Conservation (phyloP, 2,329 filamentous ascomycete species). For the Aspergillus pseudonomiae region DNA sequence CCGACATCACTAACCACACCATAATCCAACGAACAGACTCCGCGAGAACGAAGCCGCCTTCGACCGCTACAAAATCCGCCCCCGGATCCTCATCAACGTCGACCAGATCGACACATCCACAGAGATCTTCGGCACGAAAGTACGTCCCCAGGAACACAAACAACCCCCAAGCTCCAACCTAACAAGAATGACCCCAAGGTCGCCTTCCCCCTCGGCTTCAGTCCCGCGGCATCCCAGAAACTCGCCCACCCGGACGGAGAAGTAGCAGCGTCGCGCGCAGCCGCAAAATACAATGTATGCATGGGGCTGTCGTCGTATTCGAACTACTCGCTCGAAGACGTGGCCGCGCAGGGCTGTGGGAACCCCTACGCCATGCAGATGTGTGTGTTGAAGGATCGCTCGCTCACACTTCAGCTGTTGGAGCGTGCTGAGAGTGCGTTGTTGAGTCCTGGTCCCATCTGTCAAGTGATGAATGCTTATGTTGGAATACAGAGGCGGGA, state of each 20-base stretch:
- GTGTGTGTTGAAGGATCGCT: conserved; percentile 55
- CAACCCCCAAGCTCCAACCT: not conserved
- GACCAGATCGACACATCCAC: conserved; percentile 49
- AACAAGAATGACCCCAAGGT: conserved; percentile 27
- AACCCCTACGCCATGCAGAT: conserved; percentile 60
- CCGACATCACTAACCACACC: not conserved
- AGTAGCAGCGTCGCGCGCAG: conserved; percentile 52
- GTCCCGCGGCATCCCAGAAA: conserved; percentile 57
- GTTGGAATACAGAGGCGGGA: conserved; percentile 40
- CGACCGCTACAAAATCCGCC: conserved; percentile 53
- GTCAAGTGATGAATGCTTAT: not conserved
- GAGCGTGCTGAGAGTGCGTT: conserved; percentile 47
- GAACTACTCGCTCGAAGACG: conserved; percentile 51
- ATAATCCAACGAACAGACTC: conserved; percentile 33
- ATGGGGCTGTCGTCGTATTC: conserved; percentile 56
- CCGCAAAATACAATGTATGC: conserved; percentile 44
- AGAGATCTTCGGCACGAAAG: conserved; percentile 48
- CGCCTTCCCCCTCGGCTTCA: conserved; percentile 56
- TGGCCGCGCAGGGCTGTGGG: conserved; percentile 43
- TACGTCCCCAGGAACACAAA: conserved; percentile 1
- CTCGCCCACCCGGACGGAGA: conserved; percentile 59
- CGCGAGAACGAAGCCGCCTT: conserved; percentile 58
- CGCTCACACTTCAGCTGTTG: conserved; percentile 46
- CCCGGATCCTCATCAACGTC: conserved; percentile 50
- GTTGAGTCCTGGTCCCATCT: not conserved